Percentiles rank a stretch among this genome's conserved stretches.
Evolutionary conservation across 768 basidiomycete genomes (phyloP).

Genomic region (Kwoniella newhampshirensis): DNA sequence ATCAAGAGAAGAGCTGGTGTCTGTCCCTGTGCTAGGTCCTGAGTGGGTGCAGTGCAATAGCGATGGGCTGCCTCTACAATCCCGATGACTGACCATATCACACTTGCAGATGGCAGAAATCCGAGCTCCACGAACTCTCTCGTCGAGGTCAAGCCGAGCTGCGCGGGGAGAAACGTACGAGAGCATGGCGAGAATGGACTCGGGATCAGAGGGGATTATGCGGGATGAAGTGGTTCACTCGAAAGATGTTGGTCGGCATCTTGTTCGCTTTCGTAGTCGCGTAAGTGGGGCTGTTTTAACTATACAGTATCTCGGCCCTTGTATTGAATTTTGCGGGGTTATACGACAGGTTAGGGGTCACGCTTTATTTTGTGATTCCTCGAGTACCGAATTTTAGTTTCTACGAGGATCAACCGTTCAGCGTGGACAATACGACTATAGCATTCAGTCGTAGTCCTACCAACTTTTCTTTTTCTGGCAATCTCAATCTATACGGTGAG

Average conservation of each 20-base stretch:
- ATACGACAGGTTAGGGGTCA: constrained; percentile 62
- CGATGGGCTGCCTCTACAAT: background rate
- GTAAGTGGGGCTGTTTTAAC: constrained; percentile 63
- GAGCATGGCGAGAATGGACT: constrained; percentile 71
- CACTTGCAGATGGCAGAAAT: constrained; percentile 63
- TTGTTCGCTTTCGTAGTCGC: constrained; percentile 64
- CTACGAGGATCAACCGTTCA: constrained; percentile 63
- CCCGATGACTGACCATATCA: background rate
- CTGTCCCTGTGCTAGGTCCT: constrained; percentile 83
- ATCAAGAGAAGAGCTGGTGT: constrained; percentile 72
- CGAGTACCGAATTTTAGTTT: constrained; percentile 74
- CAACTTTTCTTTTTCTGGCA: constrained; percentile 85
- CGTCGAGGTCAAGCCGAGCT: constrained; percentile 66
- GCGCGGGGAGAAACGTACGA: constrained; percentile 57
- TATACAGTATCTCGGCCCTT: constrained; percentile 16
- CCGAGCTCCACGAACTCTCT: constrained; percentile 75
- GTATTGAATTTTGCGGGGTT: background rate
- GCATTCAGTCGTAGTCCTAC: constrained; percentile 75
- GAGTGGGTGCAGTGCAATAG: constrained; percentile 57
- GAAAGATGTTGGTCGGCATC: constrained; percentile 62
- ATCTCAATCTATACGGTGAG: constrained; percentile 65
- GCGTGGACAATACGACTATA: constrained; percentile 53
- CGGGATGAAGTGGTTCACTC: constrained; percentile 70
- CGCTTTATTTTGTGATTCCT: constrained; percentile 77
- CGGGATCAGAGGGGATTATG: constrained; percentile 77